These are phyloP conservation scores for Parafenestella ontariensis DNA, from an alignment of 2,329 filamentous ascomycete genomes.

Conservation along the genomic window DNA sequence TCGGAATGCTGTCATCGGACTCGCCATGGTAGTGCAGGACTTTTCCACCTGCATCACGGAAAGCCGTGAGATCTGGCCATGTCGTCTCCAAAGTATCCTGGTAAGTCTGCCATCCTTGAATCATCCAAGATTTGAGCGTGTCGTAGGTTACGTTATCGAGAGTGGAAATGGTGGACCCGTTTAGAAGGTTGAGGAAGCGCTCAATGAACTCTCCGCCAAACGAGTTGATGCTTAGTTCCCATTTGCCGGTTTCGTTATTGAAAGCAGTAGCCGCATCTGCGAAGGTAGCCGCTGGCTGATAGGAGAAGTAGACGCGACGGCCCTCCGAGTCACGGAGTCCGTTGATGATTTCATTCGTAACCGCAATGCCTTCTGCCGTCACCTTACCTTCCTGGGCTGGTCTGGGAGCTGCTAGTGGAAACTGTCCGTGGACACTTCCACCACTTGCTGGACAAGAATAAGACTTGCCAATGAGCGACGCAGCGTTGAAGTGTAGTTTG, in stretches of 20 bases:
- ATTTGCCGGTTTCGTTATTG: conserved; percentile 40
- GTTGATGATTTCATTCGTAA: not conserved
- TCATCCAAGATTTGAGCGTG: conserved; percentile 62
- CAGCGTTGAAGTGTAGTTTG: conserved; percentile 56
- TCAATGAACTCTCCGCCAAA: conserved; percentile 52
- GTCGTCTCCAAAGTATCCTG: conserved; percentile 62
- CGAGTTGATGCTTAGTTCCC: conserved; percentile 40
- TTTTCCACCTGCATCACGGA: conserved; percentile 61
- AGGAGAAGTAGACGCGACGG: conserved; percentile 52
- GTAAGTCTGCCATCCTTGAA: conserved; percentile 57
- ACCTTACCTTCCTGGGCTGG: not conserved
- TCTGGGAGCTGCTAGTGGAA: no score
- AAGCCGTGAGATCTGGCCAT: conserved; percentile 60
- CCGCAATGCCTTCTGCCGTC: no score
- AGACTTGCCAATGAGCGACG: conserved; percentile 53
- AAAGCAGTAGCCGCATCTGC: conserved; percentile 46
- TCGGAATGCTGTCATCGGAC: conserved; percentile 60
- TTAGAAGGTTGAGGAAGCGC: conserved; percentile 50
- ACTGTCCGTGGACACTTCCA: no score
- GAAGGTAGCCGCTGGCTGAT: conserved; percentile 40
- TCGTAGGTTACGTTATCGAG: conserved; percentile 60
- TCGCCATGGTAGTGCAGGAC: conserved; percentile 66
- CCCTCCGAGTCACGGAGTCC: not conserved
- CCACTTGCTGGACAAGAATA: conserved; percentile 53
- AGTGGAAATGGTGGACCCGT: conserved; percentile 26